phyloP scores from a whole-genome alignment of 495 filamentous ascomycete genomes.

The Penicillium odoratum region DNA sequence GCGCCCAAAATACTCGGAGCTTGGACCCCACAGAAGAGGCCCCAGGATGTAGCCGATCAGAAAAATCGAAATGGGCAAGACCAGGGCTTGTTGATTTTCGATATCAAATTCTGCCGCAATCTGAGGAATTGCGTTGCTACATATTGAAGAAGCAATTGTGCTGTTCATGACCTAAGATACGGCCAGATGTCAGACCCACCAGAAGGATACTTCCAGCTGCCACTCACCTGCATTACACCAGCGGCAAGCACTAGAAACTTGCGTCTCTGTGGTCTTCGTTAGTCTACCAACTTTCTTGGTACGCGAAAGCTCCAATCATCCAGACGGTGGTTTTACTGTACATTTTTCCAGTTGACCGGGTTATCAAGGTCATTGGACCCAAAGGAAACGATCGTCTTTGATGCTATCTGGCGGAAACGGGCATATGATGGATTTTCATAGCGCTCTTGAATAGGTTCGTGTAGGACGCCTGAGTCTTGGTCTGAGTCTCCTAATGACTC shows the following conservation, averaged over 20 bases:
- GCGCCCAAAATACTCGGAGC: constrained; percentile 70
- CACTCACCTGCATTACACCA: constrained; percentile 49
- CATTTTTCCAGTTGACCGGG: constrained; percentile 60
- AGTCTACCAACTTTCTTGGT: constrained; percentile 1
- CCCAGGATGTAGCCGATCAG: constrained; percentile 68
- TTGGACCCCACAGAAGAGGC: constrained; percentile 63
- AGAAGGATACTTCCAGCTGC: not conserved
- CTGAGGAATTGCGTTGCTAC: constrained; percentile 59
- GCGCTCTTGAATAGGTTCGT: constrained; percentile 33
- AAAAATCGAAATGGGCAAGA: constrained; percentile 75
- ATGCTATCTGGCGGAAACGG: constrained; percentile 33
- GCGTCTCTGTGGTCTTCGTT: constrained; percentile 35
- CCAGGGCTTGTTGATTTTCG: constrained; percentile 53
- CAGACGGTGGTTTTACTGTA: constrained; percentile 6
- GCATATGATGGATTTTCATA: constrained; percentile 31
- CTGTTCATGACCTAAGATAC: constrained; percentile 60
- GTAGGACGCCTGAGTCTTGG: constrained; percentile 22
- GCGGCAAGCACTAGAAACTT: constrained; percentile 58
- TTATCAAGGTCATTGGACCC: constrained; percentile 63
- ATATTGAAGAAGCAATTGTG: constrained; percentile 69
- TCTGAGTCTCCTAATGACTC: constrained; percentile 20
- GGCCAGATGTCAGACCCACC: too few species aligned
- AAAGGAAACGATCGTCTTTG: constrained; percentile 37
- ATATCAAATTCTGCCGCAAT: constrained; percentile 61
- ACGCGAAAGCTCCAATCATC: not conserved